Base-by-base conservation (phyloP, 805 yeast genomes). In the Yarrowia divulgata region DNA sequence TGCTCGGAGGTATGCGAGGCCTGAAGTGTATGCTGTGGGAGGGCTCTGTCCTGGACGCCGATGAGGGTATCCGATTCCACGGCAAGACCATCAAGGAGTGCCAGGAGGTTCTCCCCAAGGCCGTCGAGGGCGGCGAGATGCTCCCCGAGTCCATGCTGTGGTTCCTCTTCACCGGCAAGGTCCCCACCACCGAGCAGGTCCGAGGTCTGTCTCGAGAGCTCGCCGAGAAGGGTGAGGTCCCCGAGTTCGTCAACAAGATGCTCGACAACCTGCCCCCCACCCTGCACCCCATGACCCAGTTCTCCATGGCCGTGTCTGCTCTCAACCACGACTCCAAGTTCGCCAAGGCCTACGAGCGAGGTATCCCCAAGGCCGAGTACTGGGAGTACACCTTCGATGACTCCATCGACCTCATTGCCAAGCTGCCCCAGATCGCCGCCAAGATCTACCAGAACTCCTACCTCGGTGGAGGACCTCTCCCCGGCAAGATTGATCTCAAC, bases 261-360 rank as follows among this genome's bases (percentile, higher is more conserved):
- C 83, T 90, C 74, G 93, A 90, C 84, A 84, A 86, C 77, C 84
- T 89, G 73, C 96, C 96, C 78, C 83, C 88, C 71, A 81, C 85
- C 78, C 83, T 90, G 77, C 95, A 90, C 81, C 95, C 96, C 81
- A 90, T 90, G 96, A 93, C 96, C 69, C 96, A 90, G 83, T 88
- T 90, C 78, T 87, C 93, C 73, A 89, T 90, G 79, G 96, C 94
- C 58, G 85, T 90, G 69, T 89, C 87, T 72, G 93, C 95, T 67
- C 83, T 90, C 77, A 94, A 90, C 84, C 83, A 88, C 71, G 95
- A 90, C 82, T 90, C 94, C 69, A 88, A 87, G 77, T 90, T 90
- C 77, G 89, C 94, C 75, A 89, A 90, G 83, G 94, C 95, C 71
- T 90, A 90, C 78, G 94, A 92, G 74, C 82, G 85, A 70, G 96